Conservation (phyloP, 1,284 basidiomycete genomes). For the Apiotrichum gracile region DNA sequence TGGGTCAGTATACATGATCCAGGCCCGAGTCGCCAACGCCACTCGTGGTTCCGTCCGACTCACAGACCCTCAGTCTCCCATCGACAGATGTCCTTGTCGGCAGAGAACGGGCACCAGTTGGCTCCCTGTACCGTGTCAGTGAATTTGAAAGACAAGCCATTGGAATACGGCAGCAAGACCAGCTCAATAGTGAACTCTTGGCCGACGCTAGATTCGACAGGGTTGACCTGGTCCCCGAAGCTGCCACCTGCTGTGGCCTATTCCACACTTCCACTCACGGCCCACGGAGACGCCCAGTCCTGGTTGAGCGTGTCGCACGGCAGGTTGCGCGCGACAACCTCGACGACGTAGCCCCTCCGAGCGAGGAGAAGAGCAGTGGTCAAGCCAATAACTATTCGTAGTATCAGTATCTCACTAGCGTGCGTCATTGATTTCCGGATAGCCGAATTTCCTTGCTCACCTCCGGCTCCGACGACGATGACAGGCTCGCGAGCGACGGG, state of each 20-base stretch:
- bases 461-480: constrained; percentile 18
- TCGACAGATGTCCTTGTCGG: constrained; percentile 3
- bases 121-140: constrained; percentile 4
- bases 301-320: constrained; percentile 8
- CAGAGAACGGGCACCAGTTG: constrained; percentile 13
- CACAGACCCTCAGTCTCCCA: constrained; percentile 19
- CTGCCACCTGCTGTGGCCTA: neutral
- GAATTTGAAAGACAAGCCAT: neutral
- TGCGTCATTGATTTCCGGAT: neutral
- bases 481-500: neutral
- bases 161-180: too few species aligned
- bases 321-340: constrained; percentile 10
- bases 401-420: neutral
- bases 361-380: constrained; percentile 19
- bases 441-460: neutral
- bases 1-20: neutral
- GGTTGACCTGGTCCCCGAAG: too few species aligned
- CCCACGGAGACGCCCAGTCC: constrained; percentile 20
- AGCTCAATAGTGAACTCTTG: too few species aligned
- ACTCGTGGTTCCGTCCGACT: neutral
- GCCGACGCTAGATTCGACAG: too few species aligned
- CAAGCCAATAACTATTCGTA: constrained; percentile 14
- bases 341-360: constrained; percentile 8
- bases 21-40: neutral
- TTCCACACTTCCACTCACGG: constrained; percentile 3